Base-by-base conservation (phyloP, 805 yeast species). In the Hanseniaspora occidentalis region DNA sequence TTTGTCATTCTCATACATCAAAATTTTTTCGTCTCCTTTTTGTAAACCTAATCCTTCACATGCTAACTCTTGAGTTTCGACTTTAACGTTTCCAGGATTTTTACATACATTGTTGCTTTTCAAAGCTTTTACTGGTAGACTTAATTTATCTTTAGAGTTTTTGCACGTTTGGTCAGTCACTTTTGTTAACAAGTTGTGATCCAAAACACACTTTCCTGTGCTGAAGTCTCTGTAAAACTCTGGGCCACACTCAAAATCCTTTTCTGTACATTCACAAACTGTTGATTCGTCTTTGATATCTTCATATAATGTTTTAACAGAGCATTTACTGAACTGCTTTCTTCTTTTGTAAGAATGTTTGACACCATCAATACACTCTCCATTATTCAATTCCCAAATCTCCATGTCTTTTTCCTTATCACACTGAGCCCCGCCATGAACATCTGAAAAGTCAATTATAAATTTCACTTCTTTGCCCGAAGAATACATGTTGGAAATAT, bases 341-440 rank as follows among this genome's bases (percentile, higher is more conserved):
- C 94, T 74, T 57, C 94, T 69, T 36, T 48, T 54, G 52, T 75
- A 78, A 45, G 65, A 71, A 50, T 79, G 83, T 46, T 64, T 70
- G 43, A 74, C 80, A 6, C 95, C 95, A 60, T 70, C 65, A 16
- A 82, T 64, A 63, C 95, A 84, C 14, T 50, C 38, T 6, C 60
- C 45, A 45, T 47, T 41, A 58, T 67, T 45, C 46, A 59, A 18
- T 41, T 64, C 65, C 68, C 83, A 71, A 10, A 66, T 69, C 56
- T 84, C 95, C 48, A 77, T 69, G 55, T 84, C 94, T 2, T 50
- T 38, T 3, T 61, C 55, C 2, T 59, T 57, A 11, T 56, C 52
- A 22, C 77, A 75, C 25, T 60, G 62, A 31, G 60, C 56, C 4
- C 62, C 62, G 3, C 52, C 57, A 53, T 73, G 79, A 0, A 80